These are phyloP conservation scores for Ascochyta pisi DNA, from an alignment of 2,329 filamentous ascomycete species.

Conservation along the genomic window DNA sequence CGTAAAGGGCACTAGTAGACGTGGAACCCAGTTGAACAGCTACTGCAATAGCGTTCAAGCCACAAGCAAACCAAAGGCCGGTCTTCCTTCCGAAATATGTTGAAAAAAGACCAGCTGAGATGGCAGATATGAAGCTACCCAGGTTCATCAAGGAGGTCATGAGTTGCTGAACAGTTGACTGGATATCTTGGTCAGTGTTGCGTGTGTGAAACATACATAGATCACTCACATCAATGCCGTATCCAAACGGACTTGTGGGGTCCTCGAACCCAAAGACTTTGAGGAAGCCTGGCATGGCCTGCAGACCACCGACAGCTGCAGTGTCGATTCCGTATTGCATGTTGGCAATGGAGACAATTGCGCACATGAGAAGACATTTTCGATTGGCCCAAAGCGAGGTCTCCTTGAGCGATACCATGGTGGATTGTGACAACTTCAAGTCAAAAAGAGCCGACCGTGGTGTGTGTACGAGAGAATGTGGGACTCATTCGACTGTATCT, in stretches of 20 bases:
- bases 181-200: neutral
- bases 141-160: conserved; percentile 61
- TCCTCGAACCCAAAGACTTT: conserved; percentile 59
- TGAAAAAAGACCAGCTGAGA: conserved; percentile 57
- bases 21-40: conserved; percentile 28
- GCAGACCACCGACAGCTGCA: conserved; percentile 52
- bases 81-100: conserved; percentile 56
- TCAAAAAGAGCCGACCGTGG: neutral
- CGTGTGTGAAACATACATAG: neutral
- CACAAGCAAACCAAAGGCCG: conserved; percentile 58
- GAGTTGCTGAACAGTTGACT: conserved; percentile 60
- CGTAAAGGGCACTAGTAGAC: conserved; percentile 42
- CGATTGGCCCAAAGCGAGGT: conserved; percentile 41
- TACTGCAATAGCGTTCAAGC: conserved; percentile 53
- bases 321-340: conserved; percentile 63
- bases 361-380: conserved; percentile 58
- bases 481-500: too few species aligned
- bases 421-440: neutral
- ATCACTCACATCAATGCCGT: conserved; percentile 52
- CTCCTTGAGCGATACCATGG: conserved; percentile 13
- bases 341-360: conserved; percentile 56
- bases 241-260: conserved; percentile 44
- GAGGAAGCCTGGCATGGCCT: conserved; percentile 56
- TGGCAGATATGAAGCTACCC: conserved; percentile 59
- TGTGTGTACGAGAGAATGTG: too few species aligned